Base-by-base conservation (phyloP, 495 filamentous ascomycete genomes). In the Podospora pseudocomata region DNA sequence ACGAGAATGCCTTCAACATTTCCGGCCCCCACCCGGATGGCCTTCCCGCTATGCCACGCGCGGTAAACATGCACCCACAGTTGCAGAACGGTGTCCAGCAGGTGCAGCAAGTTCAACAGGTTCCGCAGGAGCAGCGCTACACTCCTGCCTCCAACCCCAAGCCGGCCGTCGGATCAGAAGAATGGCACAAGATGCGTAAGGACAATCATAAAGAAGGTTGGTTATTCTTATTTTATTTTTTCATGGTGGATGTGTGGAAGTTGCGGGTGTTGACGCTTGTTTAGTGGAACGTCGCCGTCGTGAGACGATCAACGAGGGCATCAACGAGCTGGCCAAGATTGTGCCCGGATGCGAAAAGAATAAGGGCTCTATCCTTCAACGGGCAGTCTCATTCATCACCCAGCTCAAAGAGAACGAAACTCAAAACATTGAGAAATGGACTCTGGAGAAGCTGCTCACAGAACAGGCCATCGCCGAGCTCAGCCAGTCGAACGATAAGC, bases 131-230 rank as follows among this genome's bases (percentile, higher is more conserved):
- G 28, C 71, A 68, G 60, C 65, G 67, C 26, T 73, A 75, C 61
- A 66, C 62, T 16, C n/a, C 67, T 3, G 71, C 68, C 0, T 60
- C 70, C 54, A 74, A 67, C 26, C 71, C 74, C 7, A 98, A 98
- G 79, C 95, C 94, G 23, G 87, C 91, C 6, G 95, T 99, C 28
- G 95, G 95, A 6, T 94, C 93, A 1, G 94, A 97, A 32, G 95
- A 99, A 76, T 99, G 95, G 95, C 95, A 99, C 79, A 95, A 94
- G 78, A 89, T 97, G 68, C 88, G 95, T 71, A 94, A 94, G 77
- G 96, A 99, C 75, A 99, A 98, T 73, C 95, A 99, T 82, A 99
- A 99, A 86, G 95, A 99, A 85, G 95, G 95, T 96, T 81, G 70
- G 86, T 80, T 72, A 26, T 28, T 18, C 0, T 3, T 11, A 16